Evolutionary conservation across 2,329 filamentous ascomycete species (phyloP), one percentile per base, ranked within the genome.

Genomic region (Aspergillus viridinutans): DNA sequence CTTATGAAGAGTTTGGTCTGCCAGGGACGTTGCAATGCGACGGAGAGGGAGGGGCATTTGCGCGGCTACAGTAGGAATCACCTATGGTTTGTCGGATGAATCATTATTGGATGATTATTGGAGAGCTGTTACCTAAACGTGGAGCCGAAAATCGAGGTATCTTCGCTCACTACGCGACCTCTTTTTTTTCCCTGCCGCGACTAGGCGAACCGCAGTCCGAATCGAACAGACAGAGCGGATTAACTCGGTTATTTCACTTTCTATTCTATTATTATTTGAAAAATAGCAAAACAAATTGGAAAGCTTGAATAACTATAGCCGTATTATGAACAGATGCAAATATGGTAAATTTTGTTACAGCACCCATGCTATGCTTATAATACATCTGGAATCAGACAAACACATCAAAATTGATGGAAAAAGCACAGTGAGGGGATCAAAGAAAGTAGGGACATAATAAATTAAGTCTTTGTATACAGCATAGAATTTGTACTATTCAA

Each of bases 11-110:
- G 49, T 63, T 35, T 56, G 60, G 58, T 58, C 62, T 56, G 56
- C 58, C 50, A 71, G 58, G 48, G 66, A 68, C 42, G 58, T 51
- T 55, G 67, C 59, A 58, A 70, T 61, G 49, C 67, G 61, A 60
- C 61, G 67, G 66, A 69, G 69, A 63, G 63, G 67, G 66, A 72
- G 69, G 70, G 70, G 69, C 70, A 73, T 73, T 70, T 61, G 58
- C 54, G 54, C 53, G 43, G 42, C 20, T 56, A 54, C 53, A 51
- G 58, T 62, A 66, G 66, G 61, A 66, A 47, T 21, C 43, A 47
- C 43, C 43, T 26, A 47, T 17, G 12, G 21, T 47, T 23, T 17
- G 21, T 17, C 14, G 43, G 21, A 47, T 47, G 43, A 25, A 47
- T 26, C 43, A n/a, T 47, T 47, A 47, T 26, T 47, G 43, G 43